Conservation (phyloP, 2,329 filamentous ascomycete species). For the Penicillium occitanis region DNA sequence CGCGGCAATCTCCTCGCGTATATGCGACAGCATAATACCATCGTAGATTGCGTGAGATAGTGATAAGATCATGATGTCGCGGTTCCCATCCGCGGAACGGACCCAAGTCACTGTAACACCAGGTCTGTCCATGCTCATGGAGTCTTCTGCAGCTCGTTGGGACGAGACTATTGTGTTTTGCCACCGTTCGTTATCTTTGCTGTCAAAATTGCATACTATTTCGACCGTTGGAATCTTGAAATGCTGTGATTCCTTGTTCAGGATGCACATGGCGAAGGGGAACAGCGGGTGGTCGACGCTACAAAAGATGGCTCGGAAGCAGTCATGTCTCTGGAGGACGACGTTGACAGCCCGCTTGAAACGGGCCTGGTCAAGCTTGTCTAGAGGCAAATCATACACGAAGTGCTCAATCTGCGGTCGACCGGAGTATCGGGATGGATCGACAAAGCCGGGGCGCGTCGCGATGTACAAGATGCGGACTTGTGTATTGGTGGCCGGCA, state of each 20-base stretch:
- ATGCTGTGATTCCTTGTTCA: not conserved
- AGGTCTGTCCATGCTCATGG: constrained; percentile 11
- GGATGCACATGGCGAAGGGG: constrained; percentile 1
- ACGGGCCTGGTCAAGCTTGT: constrained; percentile 1
- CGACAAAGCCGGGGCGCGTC: not conserved
- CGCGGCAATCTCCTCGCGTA: constrained; percentile 2
- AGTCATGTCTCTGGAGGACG: constrained; percentile 12
- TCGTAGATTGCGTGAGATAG: constrained; percentile 10
- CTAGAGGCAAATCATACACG: not conserved
- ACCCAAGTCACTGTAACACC: constrained; percentile 10
- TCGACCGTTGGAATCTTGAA: constrained; percentile 12
- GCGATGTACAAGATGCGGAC: constrained; percentile 2
- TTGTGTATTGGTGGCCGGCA: constrained; percentile 8
- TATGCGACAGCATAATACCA: not conserved
- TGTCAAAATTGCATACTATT: constrained; percentile 6
- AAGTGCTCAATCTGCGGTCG: constrained; percentile 11
- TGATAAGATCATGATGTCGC: constrained; percentile 8
- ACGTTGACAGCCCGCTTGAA: constrained; percentile 5
- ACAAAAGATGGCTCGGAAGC: constrained; percentile 11
- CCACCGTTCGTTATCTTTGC: constrained; percentile 2
- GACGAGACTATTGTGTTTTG: constrained; percentile 2
- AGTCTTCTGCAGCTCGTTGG: constrained; percentile 13
- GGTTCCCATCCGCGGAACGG: not conserved
- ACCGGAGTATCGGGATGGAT: constrained; percentile 11
- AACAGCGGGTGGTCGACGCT: constrained; percentile 5